These are phyloP conservation scores for Fusarium agapanthi DNA, from an alignment of 2,329 filamentous ascomycete species.

Conservation along the genomic window DNA sequence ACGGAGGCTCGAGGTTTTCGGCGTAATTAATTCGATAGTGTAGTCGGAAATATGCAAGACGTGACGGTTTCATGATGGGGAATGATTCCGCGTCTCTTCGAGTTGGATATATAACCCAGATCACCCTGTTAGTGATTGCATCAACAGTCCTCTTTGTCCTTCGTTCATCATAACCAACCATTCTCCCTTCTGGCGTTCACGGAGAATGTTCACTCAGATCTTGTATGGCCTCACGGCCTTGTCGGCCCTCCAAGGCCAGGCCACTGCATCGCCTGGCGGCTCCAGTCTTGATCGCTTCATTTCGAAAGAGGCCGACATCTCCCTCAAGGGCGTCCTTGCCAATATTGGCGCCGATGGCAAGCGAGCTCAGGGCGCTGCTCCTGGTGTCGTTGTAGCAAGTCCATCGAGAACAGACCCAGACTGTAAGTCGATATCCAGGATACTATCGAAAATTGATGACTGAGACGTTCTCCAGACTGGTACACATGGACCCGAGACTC, in stretches of 20 bases:
- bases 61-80: not conserved
- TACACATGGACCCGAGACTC: conserved; percentile 82
- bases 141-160: not conserved
- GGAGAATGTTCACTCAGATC: conserved; percentile 9
- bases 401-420: conserved; percentile 62
- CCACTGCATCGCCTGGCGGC: not conserved
- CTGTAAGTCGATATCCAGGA: not conserved
- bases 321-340: conserved; percentile 35
- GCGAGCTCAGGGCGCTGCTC: conserved; percentile 54
- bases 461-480: conserved; percentile 62
- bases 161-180: not conserved
- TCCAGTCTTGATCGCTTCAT: conserved; percentile 26
- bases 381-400: conserved; percentile 63
- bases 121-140: too few relatives aligned
- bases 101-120: not conserved
- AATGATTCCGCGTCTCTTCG: not conserved
- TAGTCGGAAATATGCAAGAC: not conserved
- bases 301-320: conserved; percentile 17
- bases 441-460: rapidly evolving
- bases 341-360: conserved; percentile 66
- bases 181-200: not conserved
- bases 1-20: not conserved
- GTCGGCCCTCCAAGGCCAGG: conserved; percentile 1
- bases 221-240: conserved; percentile 1
- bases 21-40: conserved; percentile 7